Evolutionary conservation across 1,284 basidiomycete genomes (phyloP).

Genomic region (Grifola frondosa): DNA sequence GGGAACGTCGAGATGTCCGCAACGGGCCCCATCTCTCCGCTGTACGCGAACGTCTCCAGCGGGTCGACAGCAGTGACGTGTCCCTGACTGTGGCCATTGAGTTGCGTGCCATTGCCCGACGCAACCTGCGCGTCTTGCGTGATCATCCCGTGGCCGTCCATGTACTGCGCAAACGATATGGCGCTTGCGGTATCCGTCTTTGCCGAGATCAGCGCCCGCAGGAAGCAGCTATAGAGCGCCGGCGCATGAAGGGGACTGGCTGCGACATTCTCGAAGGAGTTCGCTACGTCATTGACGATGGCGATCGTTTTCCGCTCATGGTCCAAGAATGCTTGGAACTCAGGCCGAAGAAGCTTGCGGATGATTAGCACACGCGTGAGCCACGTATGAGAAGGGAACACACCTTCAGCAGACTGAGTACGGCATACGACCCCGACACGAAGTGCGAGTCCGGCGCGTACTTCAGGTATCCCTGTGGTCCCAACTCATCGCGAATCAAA

Average conservation of each 20-base stretch:
- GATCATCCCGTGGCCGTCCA: conserved; percentile 1
- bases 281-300: conserved; percentile 81
- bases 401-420: conserved; percentile 86
- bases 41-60: conserved; percentile 60
- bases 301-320: conserved; percentile 69
- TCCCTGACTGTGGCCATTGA: background rate
- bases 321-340: conserved; percentile 76
- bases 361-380: background rate
- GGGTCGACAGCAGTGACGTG: conserved; percentile 6
- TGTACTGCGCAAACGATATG: conserved; percentile 5
- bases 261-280: conserved; percentile 73
- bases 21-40: conserved; percentile 78
- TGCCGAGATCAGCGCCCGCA: conserved; percentile 74
- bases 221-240: conserved; percentile 82
- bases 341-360: conserved; percentile 71
- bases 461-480: conserved; percentile 73
- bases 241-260: conserved; percentile 80
- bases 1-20: conserved; percentile 79
- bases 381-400: conserved; percentile 16
- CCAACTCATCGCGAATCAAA: conserved; percentile 75
- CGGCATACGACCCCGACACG: conserved; percentile 87
- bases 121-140: conserved; percentile 5
- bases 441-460: conserved; percentile 92
- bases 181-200: conserved; percentile 43
- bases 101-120: background rate